A percentile compares a stretch with the other conserved stretches of the same genome.
Evolutionary conservation across 2,329 filamentous ascomycete species (phyloP).

Genomic region (Magnaporthiopsis rhizophila): DNA sequence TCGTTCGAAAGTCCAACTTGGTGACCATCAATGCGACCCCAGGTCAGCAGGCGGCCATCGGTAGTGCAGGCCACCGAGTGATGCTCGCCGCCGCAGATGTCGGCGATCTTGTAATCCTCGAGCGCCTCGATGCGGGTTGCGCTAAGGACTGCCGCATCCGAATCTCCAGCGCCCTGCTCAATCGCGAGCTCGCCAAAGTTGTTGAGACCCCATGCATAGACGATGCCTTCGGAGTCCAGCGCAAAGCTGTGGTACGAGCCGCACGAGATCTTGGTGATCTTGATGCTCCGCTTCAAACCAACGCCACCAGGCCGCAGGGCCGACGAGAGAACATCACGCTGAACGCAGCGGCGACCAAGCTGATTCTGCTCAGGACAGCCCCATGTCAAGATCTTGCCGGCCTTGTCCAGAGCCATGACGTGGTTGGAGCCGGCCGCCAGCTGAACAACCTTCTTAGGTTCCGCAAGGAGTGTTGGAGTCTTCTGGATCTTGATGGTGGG

Average conservation of each 20-base stretch:
- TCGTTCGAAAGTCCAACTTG: slow-evolving; percentile 50
- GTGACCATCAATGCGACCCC: slow-evolving; percentile 50
- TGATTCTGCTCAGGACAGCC: slow-evolving; percentile 63
- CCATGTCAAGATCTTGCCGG: slow-evolving; percentile 61
- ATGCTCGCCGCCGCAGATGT: slow-evolving; percentile 62
- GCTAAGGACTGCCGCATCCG: slow-evolving; percentile 64
- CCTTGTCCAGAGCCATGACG: slow-evolving; percentile 57
- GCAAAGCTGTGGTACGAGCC: slow-evolving; percentile 82
- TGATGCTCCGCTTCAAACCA: slow-evolving; percentile 39
- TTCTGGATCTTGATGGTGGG: slow-evolving; percentile 28
- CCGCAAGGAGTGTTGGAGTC: slow-evolving; percentile 46
- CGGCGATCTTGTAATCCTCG: slow-evolving; percentile 51
- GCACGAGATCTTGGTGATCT: slow-evolving; percentile 54
- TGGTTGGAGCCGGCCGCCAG: slow-evolving; percentile 65
- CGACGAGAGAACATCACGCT: slow-evolving; percentile 37
- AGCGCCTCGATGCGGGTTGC: slow-evolving; percentile 62
- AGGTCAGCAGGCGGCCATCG: slow-evolving; percentile 49
- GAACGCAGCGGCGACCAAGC: slow-evolving; percentile 52
- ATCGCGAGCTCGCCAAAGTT: slow-evolving; percentile 73
- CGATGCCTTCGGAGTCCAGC: slow-evolving; percentile 59
- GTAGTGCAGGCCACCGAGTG: slow-evolving; percentile 61
- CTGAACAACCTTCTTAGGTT: slow-evolving; percentile 57
- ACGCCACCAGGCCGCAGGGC: slow-evolving; percentile 26
- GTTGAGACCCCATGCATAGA: slow-evolving; percentile 81
- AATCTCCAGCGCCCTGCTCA: slow-evolving; percentile 53